Conservation (phyloP, 345 rosid species). For the Ailanthus altissimus region DNA sequence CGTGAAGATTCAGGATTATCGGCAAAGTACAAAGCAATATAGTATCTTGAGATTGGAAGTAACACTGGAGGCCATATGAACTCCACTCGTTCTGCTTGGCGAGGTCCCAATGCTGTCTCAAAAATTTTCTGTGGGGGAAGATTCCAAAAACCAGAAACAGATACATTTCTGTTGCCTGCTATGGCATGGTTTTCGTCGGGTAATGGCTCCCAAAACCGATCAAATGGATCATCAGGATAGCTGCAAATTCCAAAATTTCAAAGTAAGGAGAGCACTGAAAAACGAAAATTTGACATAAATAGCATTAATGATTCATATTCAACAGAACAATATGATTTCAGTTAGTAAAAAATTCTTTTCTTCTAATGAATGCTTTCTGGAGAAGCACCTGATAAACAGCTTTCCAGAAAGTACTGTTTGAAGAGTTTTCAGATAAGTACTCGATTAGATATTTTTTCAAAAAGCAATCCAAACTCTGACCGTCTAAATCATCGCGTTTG, state of each 20-base stretch:
- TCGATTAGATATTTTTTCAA: neutral
- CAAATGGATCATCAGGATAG: slow-evolving; percentile 78
- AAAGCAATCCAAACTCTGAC: neutral
- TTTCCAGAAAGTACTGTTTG: neutral
- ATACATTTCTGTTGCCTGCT: slow-evolving; percentile 48
- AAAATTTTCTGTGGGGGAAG: slow-evolving; percentile 77
- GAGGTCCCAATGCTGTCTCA: slow-evolving; percentile 56
- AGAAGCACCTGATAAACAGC: neutral
- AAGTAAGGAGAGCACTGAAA: neutral
- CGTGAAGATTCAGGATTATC: slow-evolving; percentile 45
- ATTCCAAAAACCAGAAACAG: slow-evolving; percentile 89
- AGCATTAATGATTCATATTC: neutral
- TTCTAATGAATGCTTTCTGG: neutral
- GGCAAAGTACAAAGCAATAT: slow-evolving; percentile 82
- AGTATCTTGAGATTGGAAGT: slow-evolving; percentile 45
- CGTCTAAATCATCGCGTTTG: neutral
- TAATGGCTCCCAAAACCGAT: slow-evolving; percentile 80
- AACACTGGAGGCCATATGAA: slow-evolving; percentile 68
- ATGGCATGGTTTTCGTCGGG: slow-evolving; percentile 27
- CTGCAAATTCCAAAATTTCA: slow-evolving; percentile 34
- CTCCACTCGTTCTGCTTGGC: slow-evolving; percentile 43
- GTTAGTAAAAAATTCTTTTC: neutral
- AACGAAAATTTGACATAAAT: slow-evolving; percentile 5
- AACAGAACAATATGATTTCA: neutral
- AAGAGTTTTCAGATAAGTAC: neutral